Conservation (phyloP, 768 basidiomycete genomes). For the Cystofilobasidium ferigula region DNA sequence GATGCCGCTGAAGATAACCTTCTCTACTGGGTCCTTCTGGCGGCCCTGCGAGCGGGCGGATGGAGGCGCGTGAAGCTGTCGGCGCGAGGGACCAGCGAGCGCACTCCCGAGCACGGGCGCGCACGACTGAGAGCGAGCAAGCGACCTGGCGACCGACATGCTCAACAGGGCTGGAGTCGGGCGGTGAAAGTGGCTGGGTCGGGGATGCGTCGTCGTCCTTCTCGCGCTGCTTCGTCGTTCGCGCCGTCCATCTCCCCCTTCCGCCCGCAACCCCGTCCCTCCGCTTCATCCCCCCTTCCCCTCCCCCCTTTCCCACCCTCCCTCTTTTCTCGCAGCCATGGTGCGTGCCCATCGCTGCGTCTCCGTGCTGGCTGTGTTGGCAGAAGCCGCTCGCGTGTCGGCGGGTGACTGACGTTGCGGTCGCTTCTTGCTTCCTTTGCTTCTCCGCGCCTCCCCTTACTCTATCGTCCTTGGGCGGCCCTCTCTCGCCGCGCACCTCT, state of each 20-base stretch:
- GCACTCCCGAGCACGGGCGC: neutral
- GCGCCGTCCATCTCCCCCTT: neutral
- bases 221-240: neutral
- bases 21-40: too few species aligned
- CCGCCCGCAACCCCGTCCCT: neutral
- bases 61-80: neutral
- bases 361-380: neutral
- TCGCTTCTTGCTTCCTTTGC: too few species aligned
- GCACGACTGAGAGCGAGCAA: neutral
- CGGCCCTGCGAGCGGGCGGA: too few species aligned
- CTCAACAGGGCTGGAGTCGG: neutral
- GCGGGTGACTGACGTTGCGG: too few species aligned
- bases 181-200: too few species aligned
- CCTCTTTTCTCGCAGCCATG: neutral
- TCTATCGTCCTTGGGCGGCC: too few species aligned
- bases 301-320: neutral
- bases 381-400: too few species aligned
- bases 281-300: neutral
- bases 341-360: neutral
- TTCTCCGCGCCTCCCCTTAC: too few species aligned
- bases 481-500: too few species aligned
- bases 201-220: neutral
- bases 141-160: neutral
- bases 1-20: slow-evolving; percentile 62
- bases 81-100: neutral